Evolutionary conservation across 2,329 filamentous ascomycete genomes (phyloP), one percentile per base, ranked within the genome.

Genomic region (Epichloe gansuensis): DNA sequence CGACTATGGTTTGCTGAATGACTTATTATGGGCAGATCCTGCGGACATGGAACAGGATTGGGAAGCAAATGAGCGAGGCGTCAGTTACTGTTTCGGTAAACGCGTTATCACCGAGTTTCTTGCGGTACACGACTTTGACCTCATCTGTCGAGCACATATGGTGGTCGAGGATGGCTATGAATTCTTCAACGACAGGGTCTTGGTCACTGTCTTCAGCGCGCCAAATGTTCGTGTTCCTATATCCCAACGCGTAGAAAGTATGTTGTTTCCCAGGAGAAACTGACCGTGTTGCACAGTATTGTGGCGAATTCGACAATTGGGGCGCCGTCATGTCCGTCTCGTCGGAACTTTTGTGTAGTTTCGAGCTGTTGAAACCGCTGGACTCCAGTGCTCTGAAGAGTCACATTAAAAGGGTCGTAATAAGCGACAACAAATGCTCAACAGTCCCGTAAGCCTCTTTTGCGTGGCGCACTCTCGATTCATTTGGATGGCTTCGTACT

Each of bases 81-180:
- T 98, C 48, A 96, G 91, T 66, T 98, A 97, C 67, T 97, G 93
- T 66, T 98, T 98, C 65, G 91, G 91, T 47, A 97, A 97, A 70
- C 93, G 94, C 64, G 91, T 98, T 58, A 97, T 98, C 57, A 91
- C 91, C 67, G 90, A 97, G 62, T 98, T 98, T 67, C 73, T 98
- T 58, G 85, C 90, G 55, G 82, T 87, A 52, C 93, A 98, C 66
- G 93, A 98, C 69, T 97, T 98, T 66, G 93, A 98, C 68, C 75
- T 98, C 49, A 91, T 98, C 50, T 98, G 93, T 67, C 85, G 93
- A 59, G 93, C 93, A 48, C 93, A 98, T 72, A 97, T 97, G 93
- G 93, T 98, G 50, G 93, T 98, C 23, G 93, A 98, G 69, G 93
- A 98, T 66, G 93, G 93, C 11, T 98, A 98, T 69, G 93, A 98